Percentiles rank a stretch among this genome's conserved stretches.
These are phyloP conservation scores for Coemansia reversa DNA, from an alignment of 192 early-diverging fungal species.

Conservation along the genomic window DNA sequence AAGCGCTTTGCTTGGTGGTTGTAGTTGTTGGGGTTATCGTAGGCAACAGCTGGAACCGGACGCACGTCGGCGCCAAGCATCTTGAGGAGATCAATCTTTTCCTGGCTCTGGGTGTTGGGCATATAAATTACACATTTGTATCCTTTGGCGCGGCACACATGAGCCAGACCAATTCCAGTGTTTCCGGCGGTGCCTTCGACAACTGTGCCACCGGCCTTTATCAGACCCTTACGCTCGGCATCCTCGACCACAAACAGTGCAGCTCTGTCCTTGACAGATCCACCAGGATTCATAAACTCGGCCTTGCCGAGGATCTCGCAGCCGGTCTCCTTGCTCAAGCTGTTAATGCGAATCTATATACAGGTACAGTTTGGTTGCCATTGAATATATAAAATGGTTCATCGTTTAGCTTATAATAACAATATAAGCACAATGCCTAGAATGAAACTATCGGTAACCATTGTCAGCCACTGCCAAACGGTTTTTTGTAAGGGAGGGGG, in stretches of 20 bases:
- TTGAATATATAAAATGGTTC: neutral
- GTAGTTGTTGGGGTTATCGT: constrained; percentile 90
- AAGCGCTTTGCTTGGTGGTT: constrained; percentile 88
- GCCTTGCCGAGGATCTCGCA: constrained; percentile 90
- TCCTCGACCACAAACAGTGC: constrained; percentile 93
- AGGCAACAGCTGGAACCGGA: constrained; percentile 88
- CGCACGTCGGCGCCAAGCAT: constrained; percentile 95
- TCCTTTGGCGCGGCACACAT: constrained; percentile 89
- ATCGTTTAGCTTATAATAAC: neutral
- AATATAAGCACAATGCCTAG: neutral
- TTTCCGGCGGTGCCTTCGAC: constrained; percentile 88
- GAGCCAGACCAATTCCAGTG: constrained; percentile 95
- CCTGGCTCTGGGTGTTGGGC: constrained; percentile 95
- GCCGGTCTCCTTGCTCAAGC: constrained; percentile 72
- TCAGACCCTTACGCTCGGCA: constrained; percentile 82
- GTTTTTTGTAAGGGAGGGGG: neutral
- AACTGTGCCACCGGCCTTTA: constrained; percentile 86
- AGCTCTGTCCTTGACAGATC: constrained; percentile 95
- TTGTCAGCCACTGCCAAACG: neutral
- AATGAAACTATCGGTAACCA: neutral
- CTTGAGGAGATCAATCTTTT: constrained; percentile 89
- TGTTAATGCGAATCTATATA: constrained; percentile 67
- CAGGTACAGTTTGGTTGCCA: neutral
- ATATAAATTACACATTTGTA: constrained; percentile 97
- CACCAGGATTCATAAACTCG: constrained; percentile 97